Conservation (phyloP, 1,284 basidiomycete genomes). For the Apiotrichum gracile region DNA sequence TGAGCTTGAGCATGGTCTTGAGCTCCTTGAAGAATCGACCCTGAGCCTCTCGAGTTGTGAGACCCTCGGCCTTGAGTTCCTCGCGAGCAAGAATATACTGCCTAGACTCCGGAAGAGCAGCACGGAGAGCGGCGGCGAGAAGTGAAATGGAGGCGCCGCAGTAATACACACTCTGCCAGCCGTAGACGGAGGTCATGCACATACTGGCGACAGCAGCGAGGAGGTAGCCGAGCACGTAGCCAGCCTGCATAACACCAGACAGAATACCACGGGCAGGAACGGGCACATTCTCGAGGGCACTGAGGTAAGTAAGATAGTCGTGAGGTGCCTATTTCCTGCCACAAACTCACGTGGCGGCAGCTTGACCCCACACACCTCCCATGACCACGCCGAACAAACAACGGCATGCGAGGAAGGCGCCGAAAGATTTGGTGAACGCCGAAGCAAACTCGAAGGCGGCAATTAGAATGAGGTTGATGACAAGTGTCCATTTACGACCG, state of each 20-base stretch:
- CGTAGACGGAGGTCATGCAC: slow-evolving; percentile 31
- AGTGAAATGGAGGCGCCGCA: slow-evolving; percentile 58
- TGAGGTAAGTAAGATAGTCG: slow-evolving; percentile 29
- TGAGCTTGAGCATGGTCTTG: slow-evolving; percentile 64
- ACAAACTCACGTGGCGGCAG: slow-evolving; percentile 26
- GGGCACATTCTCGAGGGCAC: slow-evolving; percentile 80
- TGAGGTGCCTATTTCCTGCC: too few species aligned
- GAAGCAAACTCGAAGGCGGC: slow-evolving; percentile 68
- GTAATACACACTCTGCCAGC: slow-evolving; percentile 50
- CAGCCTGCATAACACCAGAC: slow-evolving; percentile 75
- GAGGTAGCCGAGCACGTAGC: slow-evolving; percentile 56
- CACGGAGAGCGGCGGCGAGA: slow-evolving; percentile 65
- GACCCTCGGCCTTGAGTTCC: slow-evolving; percentile 41
- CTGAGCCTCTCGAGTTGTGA: slow-evolving; percentile 56
- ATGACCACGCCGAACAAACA: slow-evolving; percentile 80
- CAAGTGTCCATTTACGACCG: slow-evolving; percentile 73
- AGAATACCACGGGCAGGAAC: slow-evolving; percentile 76
- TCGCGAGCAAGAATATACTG: slow-evolving; percentile 54
- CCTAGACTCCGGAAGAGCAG: slow-evolving; percentile 70
- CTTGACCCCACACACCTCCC: slow-evolving; percentile 55
- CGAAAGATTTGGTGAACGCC: slow-evolving; percentile 49
- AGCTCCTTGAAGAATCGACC: slow-evolving; percentile 65
- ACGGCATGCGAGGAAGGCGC: slow-evolving; percentile 49
- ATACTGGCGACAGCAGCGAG: slow-evolving; percentile 58
- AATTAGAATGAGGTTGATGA: slow-evolving; percentile 66